Percentiles rank a stretch among this genome's conserved stretches.
phyloP scores from a whole-genome alignment of 371 early-diverging fungal species.

The Rhizopus stolonifer region DNA sequence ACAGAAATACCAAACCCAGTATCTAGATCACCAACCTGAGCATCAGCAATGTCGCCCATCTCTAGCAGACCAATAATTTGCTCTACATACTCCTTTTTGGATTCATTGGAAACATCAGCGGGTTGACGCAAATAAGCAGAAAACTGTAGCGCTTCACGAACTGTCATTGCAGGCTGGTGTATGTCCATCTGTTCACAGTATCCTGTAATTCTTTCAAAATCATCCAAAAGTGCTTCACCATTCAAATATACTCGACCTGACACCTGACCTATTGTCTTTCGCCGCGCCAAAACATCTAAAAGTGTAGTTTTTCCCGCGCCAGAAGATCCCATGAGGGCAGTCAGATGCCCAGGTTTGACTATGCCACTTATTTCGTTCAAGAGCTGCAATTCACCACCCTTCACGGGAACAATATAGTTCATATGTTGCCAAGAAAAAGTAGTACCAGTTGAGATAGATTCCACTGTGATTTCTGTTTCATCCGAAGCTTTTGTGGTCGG shows the following conservation, averaged over 20 bases:
- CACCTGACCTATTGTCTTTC: conserved; percentile 77
- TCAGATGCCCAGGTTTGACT: too few species aligned
- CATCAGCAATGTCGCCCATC: conserved; percentile 60
- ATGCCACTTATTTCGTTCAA: conserved; percentile 53
- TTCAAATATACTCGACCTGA: conserved; percentile 73
- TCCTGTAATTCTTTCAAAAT: conserved; percentile 74
- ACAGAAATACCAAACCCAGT: conserved; percentile 60
- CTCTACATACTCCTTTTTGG: conserved; percentile 67
- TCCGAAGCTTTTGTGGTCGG: conserved; percentile 20
- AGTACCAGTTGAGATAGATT: conserved; percentile 45
- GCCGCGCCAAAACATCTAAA: conserved; percentile 76
- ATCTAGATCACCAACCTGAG: conserved; percentile 57
- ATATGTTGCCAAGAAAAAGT: conserved; percentile 59
- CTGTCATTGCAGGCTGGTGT: conserved; percentile 59
- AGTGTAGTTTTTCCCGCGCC: conserved; percentile 91
- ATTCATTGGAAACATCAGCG: conserved; percentile 51
- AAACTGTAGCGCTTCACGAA: conserved; percentile 72
- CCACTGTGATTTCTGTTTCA: conserved; percentile 18
- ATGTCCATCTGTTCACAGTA: conserved; percentile 86
- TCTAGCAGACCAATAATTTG: conserved; percentile 66
- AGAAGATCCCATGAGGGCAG: conserved; percentile 83
- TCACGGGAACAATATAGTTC: conserved; percentile 57
- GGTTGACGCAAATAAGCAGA: conserved; percentile 72
- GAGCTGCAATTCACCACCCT: conserved; percentile 52
- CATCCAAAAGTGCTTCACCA: conserved; percentile 41